phyloP scores from a whole-genome alignment of 2,329 filamentous ascomycete species.

The Dothidotthia symphoricarpi region DNA sequence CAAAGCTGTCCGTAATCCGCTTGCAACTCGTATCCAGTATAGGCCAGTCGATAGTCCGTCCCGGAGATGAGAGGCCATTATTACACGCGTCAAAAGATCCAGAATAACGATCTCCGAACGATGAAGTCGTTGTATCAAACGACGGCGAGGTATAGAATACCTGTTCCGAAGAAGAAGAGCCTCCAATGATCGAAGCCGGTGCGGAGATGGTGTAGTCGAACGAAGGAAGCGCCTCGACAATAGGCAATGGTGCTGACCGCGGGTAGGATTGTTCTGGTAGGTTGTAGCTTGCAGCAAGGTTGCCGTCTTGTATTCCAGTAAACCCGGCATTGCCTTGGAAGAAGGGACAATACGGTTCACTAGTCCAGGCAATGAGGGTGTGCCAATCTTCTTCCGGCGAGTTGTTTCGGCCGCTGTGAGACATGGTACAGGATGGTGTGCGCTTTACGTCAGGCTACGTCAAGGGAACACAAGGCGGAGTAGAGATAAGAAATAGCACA shows the following conservation, averaged over 20 bases:
- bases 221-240: slow-evolving; percentile 25
- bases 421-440: slow-evolving; percentile 6
- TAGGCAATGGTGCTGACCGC: slow-evolving; percentile 23
- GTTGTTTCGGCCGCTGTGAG: slow-evolving; percentile 11
- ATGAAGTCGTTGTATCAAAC: slow-evolving; percentile 29
- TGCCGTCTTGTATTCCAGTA: not conserved
- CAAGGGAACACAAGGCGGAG: too few species aligned
- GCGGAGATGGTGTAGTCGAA: slow-evolving; percentile 30
- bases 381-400: slow-evolving; percentile 25
- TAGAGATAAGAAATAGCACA: too few species aligned
- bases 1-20: slow-evolving; percentile 19
- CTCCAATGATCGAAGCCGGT: slow-evolving; percentile 30
- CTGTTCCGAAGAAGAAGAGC: slow-evolving; percentile 23
- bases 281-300: slow-evolving; percentile 5
- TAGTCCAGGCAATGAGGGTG: slow-evolving; percentile 30
- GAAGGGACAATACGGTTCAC: slow-evolving; percentile 26
- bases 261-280: slow-evolving; percentile 1
- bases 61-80: slow-evolving; percentile 15
- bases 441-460: too few species aligned
- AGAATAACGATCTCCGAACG: slow-evolving; percentile 19
- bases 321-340: slow-evolving; percentile 24
- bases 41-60: slow-evolving; percentile 17
- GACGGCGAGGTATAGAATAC: slow-evolving; percentile 26
- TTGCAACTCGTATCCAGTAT: slow-evolving; percentile 27
- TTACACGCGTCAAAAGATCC: slow-evolving; percentile 29